Conservation (phyloP, 257 asterid species). For the Knoxia roxburghii region DNA sequence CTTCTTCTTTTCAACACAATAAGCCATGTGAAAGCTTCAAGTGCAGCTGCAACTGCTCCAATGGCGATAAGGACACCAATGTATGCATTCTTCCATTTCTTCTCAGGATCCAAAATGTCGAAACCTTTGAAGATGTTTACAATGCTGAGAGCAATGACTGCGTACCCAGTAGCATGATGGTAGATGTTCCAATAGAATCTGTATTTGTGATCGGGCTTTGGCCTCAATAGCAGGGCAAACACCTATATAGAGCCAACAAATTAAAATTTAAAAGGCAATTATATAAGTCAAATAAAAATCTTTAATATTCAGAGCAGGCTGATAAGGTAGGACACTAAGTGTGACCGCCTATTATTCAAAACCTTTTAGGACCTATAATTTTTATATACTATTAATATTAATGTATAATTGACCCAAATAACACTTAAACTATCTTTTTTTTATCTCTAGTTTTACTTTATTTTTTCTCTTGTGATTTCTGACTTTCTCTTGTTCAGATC, state of each 20-base stretch:
- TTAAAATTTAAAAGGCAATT: background rate
- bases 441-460: no score
- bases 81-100: conserved; percentile 61
- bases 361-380: no score
- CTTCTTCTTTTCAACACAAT: conserved; percentile 49
- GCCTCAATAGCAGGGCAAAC: conserved; percentile 68
- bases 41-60: conserved; percentile 36
- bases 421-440: no score
- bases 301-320: no score
- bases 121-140: conserved; percentile 63
- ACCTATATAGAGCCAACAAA: conserved; percentile 19
- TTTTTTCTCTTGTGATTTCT: no score
- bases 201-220: conserved; percentile 74
- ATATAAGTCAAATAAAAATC: background rate
- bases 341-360: no score
- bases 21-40: conserved; percentile 66
- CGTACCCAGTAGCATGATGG: conserved; percentile 56
- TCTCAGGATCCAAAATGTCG: conserved; percentile 53
- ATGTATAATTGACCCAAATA: no score
- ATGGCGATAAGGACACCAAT: conserved; percentile 45
- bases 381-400: no score
- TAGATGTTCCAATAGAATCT: conserved; percentile 78
- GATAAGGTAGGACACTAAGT: no score
- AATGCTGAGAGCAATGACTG: conserved; percentile 50
- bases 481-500: no score